Base-by-base conservation (phyloP, 331 rosid species). In the Cydonia oblonga region DNA sequence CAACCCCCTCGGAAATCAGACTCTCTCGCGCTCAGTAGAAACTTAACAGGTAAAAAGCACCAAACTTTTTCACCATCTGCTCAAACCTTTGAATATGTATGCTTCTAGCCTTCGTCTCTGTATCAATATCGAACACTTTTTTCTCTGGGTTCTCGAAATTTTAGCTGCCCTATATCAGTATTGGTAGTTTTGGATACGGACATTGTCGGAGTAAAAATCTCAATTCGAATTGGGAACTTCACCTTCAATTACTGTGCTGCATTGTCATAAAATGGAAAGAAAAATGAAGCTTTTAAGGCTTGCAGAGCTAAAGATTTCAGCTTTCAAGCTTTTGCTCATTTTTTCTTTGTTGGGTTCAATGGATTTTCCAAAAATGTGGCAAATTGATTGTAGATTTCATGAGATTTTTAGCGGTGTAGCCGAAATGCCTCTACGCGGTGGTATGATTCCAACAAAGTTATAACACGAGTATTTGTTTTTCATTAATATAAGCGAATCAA, bases 1-100 rank as follows among this genome's bases (percentile, higher is more conserved):
- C 81, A 80, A 57, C 12, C 79, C 54, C 76, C 70, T 16, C 68
- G 77, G 70, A 46, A 44, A 59, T 28, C 66, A 62, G 12, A 9
- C 19, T 12, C 15, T 65, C 58, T 8, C 59, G 13, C 42, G 13
- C 42, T 38, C 42, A 2, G 67, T n/a, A 49, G 66, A 42, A 24
- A 40, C 29, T 26, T 70, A 80, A 29, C 76, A n/a, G 80, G 86
- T 76, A 72, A 72, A 46, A 63, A 70, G 28, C 51, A 52, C 68
- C 58, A 28, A 7, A 53, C 25, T 29, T 76, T 70, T 58, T 79
- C 69, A 64, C 78, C 58, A 2, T 22, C 23, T 29, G 20, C 26
- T 24, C 4, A 42, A 75, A 52, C 2, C 33, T n/a, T 23, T 51
- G 25, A 49, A 53, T 9, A 33, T 29, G 18, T 63, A 53, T 51